These are phyloP conservation scores for Amanita thiersii DNA, from an alignment of 768 basidiomycete genomes.

Conservation along the genomic window DNA sequence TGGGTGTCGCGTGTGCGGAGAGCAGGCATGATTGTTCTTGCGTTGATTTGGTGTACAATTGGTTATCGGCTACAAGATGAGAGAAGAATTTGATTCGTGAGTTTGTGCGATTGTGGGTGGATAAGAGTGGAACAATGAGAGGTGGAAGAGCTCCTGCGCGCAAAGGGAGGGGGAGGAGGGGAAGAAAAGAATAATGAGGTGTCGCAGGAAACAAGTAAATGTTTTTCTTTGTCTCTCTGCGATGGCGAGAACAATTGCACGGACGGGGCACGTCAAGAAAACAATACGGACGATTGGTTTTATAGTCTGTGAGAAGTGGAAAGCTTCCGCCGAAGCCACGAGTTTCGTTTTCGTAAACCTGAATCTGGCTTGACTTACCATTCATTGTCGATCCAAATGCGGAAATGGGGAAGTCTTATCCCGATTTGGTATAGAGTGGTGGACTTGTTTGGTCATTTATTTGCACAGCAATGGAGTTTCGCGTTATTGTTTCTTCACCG, in stretches of 20 bases:
- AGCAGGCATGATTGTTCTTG: constrained; percentile 60
- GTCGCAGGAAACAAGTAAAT: constrained; percentile 31
- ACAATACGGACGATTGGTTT: constrained; percentile 50
- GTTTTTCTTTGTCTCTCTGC: constrained; percentile 43
- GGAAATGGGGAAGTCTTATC: constrained; percentile 23
- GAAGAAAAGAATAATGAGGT: constrained; percentile 39
- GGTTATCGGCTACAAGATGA: constrained; percentile 10
- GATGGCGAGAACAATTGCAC: constrained; percentile 55
- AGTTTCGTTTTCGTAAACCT: constrained; percentile 28
- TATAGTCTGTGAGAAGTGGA: constrained; percentile 35
- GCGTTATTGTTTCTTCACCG: constrained; percentile 43
- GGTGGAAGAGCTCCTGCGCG: constrained; percentile 25
- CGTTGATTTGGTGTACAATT: constrained; percentile 16
- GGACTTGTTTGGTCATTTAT: constrained; percentile 22
- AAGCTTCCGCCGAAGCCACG: constrained; percentile 30
- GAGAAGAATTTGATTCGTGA: constrained; percentile 10
- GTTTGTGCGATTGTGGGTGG: constrained; percentile 8
- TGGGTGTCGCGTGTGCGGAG: constrained; percentile 73
- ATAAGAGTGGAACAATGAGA: constrained; percentile 22
- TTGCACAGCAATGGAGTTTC: constrained; percentile 30
- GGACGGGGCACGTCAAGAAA: constrained; percentile 49
- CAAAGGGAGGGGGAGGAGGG: constrained; percentile 17
- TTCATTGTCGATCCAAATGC: constrained; percentile 26
- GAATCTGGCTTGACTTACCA: constrained; percentile 15
- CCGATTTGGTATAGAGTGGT: constrained; percentile 27